Conservation (phyloP, 2,329 filamentous ascomycete species). For the Chrysoporthe deuterocubensis region DNA sequence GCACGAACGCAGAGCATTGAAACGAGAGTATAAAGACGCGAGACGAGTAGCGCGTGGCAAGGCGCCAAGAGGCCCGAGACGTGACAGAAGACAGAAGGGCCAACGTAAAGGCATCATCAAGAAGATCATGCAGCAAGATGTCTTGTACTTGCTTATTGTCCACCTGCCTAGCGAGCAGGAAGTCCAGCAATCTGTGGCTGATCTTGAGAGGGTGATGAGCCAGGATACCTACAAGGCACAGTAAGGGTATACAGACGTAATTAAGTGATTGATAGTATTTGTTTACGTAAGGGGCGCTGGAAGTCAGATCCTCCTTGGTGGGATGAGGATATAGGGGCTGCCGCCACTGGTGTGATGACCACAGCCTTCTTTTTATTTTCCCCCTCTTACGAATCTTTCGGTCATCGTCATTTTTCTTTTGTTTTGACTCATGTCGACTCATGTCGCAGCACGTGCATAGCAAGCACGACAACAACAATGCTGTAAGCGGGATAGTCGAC, state of each 20-base stretch:
- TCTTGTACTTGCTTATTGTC: conserved; percentile 55
- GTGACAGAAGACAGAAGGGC: conserved; percentile 2
- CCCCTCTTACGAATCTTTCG: not conserved
- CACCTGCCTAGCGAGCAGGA: conserved; percentile 52
- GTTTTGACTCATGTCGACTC: not conserved
- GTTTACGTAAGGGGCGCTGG: not conserved
- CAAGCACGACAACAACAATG: not conserved
- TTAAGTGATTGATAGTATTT: not conserved
- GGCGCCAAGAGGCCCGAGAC: conserved; percentile 14
- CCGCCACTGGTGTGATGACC: not conserved
- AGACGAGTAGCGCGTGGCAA: conserved; percentile 17
- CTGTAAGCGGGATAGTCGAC: not conserved
- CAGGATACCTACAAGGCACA: not conserved
- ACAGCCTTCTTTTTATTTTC: not conserved
- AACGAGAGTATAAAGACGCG: conserved; percentile 16
- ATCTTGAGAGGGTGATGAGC: conserved; percentile 26
- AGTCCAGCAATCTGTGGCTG: conserved; percentile 35
- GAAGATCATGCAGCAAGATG: conserved; percentile 41
- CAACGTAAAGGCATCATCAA: conserved; percentile 22
- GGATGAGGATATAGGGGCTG: not conserved
- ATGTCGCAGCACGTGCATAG: not conserved
- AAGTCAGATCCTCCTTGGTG: not conserved
- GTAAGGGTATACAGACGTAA: not conserved
- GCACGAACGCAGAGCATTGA: conserved; percentile 15
- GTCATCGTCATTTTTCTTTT: not conserved